A percentile compares a stretch with the other conserved stretches of the same genome.
These are phyloP conservation scores for Astrothelium macrocarpum DNA, from an alignment of 495 filamentous ascomycete species.

Conservation along the genomic window DNA sequence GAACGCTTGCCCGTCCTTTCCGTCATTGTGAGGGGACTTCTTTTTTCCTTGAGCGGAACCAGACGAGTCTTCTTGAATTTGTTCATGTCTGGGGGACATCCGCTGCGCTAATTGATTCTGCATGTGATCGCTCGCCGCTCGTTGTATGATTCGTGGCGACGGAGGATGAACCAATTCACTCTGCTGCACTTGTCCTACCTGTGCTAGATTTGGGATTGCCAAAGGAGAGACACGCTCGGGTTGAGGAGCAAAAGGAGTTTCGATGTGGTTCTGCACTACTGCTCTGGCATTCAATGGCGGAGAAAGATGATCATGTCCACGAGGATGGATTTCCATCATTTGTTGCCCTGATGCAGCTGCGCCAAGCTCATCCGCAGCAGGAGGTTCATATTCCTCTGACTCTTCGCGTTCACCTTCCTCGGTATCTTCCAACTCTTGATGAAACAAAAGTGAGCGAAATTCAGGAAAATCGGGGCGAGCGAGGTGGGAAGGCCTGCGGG, in stretches of 20 bases:
- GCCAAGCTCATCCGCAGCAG: conserved; percentile 21
- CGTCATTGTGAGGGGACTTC: not conserved
- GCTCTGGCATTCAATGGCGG: not conserved
- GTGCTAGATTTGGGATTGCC: conserved; percentile 51
- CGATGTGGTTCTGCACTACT: conserved; percentile 14
- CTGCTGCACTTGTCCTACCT: conserved; percentile 34
- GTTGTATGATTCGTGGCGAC: not conserved
- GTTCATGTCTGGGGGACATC: not conserved
- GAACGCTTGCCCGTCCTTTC: conserved; percentile 10
- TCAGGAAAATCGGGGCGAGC: not conserved
- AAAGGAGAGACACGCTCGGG: conserved; percentile 74
- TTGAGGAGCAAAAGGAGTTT: conserved; percentile 42
- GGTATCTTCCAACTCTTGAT: not conserved
- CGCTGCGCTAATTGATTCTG: not conserved
- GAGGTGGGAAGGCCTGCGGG: not conserved
- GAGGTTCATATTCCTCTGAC: conserved; percentile 20
- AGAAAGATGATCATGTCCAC: not conserved
- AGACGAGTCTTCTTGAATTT: conserved; percentile 1
- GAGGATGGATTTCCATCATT: not conserved
- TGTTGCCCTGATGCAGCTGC: not conserved
- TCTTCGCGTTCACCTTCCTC: conserved; percentile 12
- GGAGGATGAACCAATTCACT: not conserved
- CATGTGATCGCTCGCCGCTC: not conserved
- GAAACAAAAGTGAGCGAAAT: not conserved
- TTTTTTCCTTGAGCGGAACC: conserved; percentile 3